A percentile compares a stretch with the other conserved stretches of the same genome.
These are phyloP conservation scores for Aspergillus thermomutatus DNA, from an alignment of 2,329 filamentous ascomycete genomes.

Conservation along the genomic window DNA sequence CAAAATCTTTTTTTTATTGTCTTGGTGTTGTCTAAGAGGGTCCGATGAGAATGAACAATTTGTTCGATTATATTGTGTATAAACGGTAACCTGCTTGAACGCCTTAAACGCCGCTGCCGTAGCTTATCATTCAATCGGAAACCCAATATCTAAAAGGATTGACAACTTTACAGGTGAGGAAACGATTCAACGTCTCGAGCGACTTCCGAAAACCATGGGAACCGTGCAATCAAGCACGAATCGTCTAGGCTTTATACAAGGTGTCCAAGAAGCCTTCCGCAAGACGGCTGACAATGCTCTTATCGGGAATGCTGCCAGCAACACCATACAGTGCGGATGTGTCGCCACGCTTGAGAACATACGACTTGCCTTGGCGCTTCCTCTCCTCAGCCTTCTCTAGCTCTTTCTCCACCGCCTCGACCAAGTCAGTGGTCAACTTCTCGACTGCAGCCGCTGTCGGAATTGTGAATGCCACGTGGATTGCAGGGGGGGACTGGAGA, in stretches of 20 bases:
- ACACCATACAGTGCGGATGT: constrained; percentile 90
- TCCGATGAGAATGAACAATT: background rate
- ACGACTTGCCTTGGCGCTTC: constrained; percentile 56
- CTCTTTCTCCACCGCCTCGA: constrained; percentile 60
- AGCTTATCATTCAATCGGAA: background rate
- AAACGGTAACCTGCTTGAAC: background rate
- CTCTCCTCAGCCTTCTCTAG: constrained; percentile 76
- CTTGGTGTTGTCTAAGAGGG: background rate
- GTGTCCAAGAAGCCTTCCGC: constrained; percentile 90
- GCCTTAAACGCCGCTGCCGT: constrained; percentile 10
- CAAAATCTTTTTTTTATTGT: background rate
- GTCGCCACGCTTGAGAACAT: constrained; percentile 57
- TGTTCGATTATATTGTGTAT: background rate
- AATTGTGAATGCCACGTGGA: constrained; percentile 90
- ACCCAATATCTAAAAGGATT: background rate
- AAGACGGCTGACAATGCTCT: constrained; percentile 87
- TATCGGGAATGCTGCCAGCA: constrained; percentile 90
- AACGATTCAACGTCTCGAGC: background rate
- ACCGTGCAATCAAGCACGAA: background rate
- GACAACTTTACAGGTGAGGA: background rate
- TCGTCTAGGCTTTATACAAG: constrained; percentile 74
- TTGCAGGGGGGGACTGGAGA: constrained; percentile 83
- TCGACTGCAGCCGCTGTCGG: constrained; percentile 81
- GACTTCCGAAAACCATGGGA: background rate
- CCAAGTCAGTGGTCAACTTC: constrained; percentile 68